These are phyloP conservation scores for Naematelia encephala DNA, from an alignment of 768 basidiomycete species.

Conservation along the genomic window DNA sequence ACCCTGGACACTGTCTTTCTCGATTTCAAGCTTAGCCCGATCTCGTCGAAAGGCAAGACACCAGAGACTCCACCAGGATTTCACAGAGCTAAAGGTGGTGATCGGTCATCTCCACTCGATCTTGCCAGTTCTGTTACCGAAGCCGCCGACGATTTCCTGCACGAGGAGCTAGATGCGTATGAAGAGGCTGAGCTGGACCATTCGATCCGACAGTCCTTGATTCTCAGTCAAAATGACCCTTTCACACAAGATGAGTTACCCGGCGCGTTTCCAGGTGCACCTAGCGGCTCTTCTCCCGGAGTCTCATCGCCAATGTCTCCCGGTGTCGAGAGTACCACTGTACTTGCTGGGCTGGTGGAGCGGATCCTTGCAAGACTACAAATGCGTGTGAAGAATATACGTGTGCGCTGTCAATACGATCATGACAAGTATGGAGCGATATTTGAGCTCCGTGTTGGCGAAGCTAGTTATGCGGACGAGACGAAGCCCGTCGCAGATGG, in stretches of 20 bases:
- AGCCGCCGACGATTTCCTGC: constrained; percentile 81
- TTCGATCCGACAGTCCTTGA: constrained; percentile 60
- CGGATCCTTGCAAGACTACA: constrained; percentile 47
- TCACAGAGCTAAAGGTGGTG: constrained; percentile 9
- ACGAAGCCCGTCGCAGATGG: constrained; percentile 10
- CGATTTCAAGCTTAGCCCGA: constrained; percentile 23
- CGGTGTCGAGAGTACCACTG: constrained; percentile 43
- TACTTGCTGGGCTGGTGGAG: constrained; percentile 51
- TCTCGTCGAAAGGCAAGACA: constrained; percentile 48
- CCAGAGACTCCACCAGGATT: constrained; percentile 23
- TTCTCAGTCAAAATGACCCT: constrained; percentile 32
- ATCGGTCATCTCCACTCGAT: constrained; percentile 46
- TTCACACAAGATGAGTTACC: constrained; percentile 32
- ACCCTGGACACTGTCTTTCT: constrained; percentile 39
- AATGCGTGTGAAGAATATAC: constrained; percentile 41
- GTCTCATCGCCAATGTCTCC: constrained; percentile 13
- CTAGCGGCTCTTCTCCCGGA: background rate
- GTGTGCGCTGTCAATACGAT: constrained; percentile 28
- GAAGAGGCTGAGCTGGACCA: constrained; percentile 70
- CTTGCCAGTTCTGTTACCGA: constrained; percentile 75
- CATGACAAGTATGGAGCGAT: constrained; percentile 20
- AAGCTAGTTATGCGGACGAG: constrained; percentile 40
- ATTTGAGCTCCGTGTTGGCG: constrained; percentile 38
- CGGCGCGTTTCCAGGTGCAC: constrained; percentile 27
- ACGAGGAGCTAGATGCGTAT: constrained; percentile 68